Evolutionary conservation across 257 asterid species (phyloP), one percentile per base, ranked within the genome.

Genomic region (Ophiorrhiza pumila): DNA sequence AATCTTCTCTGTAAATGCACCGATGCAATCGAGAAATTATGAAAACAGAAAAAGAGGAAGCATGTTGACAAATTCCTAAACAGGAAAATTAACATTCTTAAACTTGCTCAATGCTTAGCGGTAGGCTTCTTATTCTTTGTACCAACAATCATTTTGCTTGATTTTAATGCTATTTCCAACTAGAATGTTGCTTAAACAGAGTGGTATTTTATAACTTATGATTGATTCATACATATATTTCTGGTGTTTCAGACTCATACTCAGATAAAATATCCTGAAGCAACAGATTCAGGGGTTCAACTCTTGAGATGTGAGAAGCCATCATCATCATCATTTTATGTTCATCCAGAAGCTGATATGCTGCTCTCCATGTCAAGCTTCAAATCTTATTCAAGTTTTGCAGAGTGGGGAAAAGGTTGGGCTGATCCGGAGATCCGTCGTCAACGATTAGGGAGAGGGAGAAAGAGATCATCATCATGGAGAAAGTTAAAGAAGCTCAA

Each of bases 381-480:
- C 65, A 88, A 84, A 82, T 29, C 91, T 7, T 80, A 76, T 80
- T 87, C 91, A 23, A 80, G 89, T 80, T 90, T 88, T 72, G 78
- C 95, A 45, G 95, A 88, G 64, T 88, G 96, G 96, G 93, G 91
- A 46, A 83, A 84, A 80, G 96, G 96, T 5, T 90, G 96, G 95
- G 95, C 95, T 25, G 93, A 90, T 77, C 96, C 96, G 31, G 91
- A 90, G 73, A 85, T 87, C 43, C 90, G 96, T 62, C 87, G 83
- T 61, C 93, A 88, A 76, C 91, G 95, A 31, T 81, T 90, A 52
- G 79, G 77, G 68, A 74, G 77, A 52, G 79, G 77, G 68, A 74
- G 77, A 68, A 85, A 14, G 74, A 49, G 55, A 74, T 17, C 76
- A 1, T 22, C 49, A 74, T 17, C 76, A 1, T 22, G 68, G 55